Conservation (phyloP, 2,329 filamentous ascomycete genomes). For the Monascus ruber region DNA sequence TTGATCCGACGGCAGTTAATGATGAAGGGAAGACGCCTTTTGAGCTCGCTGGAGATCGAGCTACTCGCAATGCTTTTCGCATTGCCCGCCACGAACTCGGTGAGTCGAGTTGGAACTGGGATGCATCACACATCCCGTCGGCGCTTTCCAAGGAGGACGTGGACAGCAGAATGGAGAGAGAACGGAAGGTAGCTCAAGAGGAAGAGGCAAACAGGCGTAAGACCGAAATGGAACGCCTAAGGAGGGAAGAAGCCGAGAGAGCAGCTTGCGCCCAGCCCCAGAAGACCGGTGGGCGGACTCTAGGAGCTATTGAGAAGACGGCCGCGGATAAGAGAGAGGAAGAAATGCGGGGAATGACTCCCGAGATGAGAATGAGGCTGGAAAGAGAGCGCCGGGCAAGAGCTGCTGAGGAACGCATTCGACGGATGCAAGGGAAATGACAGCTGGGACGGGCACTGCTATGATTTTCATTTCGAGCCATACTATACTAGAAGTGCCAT, state of each 20-base stretch:
- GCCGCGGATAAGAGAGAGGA: slow-evolving; percentile 73
- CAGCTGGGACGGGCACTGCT: too few species aligned
- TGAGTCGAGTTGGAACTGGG: slow-evolving; percentile 68
- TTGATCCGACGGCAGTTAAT: slow-evolving; percentile 61
- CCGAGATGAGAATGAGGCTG: slow-evolving; percentile 72
- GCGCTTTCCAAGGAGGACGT: slow-evolving; percentile 61
- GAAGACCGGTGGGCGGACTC: slow-evolving; percentile 42
- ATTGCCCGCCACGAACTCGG: slow-evolving; percentile 74
- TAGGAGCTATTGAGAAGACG: slow-evolving; percentile 56
- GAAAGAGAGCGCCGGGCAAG: slow-evolving; percentile 83
- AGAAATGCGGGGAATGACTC: slow-evolving; percentile 71
- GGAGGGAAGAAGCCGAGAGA: slow-evolving; percentile 46
- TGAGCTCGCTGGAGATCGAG: slow-evolving; percentile 72
- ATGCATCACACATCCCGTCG: slow-evolving; percentile 58
- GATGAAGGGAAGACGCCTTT: slow-evolving; percentile 74
- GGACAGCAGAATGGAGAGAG: slow-evolving; percentile 56
- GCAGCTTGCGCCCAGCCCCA: slow-evolving; percentile 34
- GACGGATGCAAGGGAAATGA: slow-evolving; percentile 44
- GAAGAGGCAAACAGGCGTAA: slow-evolving; percentile 61
- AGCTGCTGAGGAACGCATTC: slow-evolving; percentile 80
- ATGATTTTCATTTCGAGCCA: too few species aligned
- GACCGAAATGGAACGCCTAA: slow-evolving; percentile 62
- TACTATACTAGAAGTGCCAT: too few species aligned
- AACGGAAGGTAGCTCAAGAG: slow-evolving; percentile 56
- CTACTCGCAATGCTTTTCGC: slow-evolving; percentile 83